Conservation (phyloP, 768 basidiomycete species). For the Leucogyrophana mollusca region DNA sequence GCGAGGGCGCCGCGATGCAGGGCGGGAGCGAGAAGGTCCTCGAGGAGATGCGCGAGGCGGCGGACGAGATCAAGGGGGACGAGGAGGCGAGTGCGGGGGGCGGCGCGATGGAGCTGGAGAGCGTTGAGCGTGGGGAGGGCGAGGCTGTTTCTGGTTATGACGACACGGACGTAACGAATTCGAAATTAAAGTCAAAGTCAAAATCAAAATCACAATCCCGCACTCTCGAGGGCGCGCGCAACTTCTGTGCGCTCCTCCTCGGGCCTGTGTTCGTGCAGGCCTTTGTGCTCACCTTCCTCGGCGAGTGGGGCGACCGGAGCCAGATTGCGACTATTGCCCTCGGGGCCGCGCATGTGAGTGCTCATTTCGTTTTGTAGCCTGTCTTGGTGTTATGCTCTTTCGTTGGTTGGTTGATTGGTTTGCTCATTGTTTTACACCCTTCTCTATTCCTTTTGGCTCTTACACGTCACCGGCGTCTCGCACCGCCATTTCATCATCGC, state of each 20-base stretch:
- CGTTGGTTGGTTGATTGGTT: constrained; percentile 2
- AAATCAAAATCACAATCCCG: constrained; percentile 13
- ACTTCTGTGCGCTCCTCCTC: constrained; percentile 78
- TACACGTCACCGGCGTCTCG: background rate
- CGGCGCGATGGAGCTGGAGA: constrained; percentile 50
- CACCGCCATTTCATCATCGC: constrained; percentile 1
- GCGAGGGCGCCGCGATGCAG: constrained; percentile 82
- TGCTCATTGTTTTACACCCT: no score
- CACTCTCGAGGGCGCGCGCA: constrained; percentile 66
- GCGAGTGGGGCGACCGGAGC: constrained; percentile 98
- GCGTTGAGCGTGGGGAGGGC: constrained; percentile 68
- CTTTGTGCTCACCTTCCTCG: constrained; percentile 94
- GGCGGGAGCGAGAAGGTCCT: constrained; percentile 76
- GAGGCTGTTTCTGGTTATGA: no score
- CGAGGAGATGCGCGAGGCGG: constrained; percentile 96
- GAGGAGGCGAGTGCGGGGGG: no score
- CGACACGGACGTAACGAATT: constrained; percentile 10
- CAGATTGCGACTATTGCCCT: constrained; percentile 97
- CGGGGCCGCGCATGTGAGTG: constrained; percentile 86
- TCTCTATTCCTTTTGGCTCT: background rate
- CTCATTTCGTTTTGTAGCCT: background rate
- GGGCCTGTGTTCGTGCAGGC: constrained; percentile 96
- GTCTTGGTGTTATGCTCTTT: background rate
- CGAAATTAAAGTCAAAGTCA: constrained; percentile 11
- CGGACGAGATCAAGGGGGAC: constrained; percentile 68